A percentile compares a stretch with the other conserved stretches of the same genome.
Conservation (phyloP, 108 stramenopile genomes). For the Skeletonema grethae region DNA sequence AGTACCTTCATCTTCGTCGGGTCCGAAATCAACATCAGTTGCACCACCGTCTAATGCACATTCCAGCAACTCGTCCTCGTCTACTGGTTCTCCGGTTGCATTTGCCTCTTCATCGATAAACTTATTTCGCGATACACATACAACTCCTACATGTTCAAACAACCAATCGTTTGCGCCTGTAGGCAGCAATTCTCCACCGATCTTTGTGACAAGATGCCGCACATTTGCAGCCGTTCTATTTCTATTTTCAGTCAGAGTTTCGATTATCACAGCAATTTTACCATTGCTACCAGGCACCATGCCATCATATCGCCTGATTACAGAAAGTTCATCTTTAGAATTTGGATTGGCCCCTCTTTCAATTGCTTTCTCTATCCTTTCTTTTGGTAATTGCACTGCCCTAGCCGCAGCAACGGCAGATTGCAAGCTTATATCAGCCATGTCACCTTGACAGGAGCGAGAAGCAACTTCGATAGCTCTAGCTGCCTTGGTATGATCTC, state of each 20-base stretch:
- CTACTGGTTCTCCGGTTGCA: constrained; percentile 44
- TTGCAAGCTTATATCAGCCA: constrained; percentile 62
- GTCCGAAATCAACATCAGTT: constrained; percentile 55
- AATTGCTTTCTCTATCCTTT: constrained; percentile 67
- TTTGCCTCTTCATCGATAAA: constrained; percentile 19
- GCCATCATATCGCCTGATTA: constrained; percentile 63
- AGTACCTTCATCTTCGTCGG: constrained; percentile 11
- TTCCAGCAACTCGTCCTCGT: constrained; percentile 63
- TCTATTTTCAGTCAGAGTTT: constrained; percentile 73
- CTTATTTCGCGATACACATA: constrained; percentile 43
- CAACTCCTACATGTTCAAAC: constrained; percentile 68
- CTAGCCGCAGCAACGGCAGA: constrained; percentile 64
- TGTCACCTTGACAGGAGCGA: constrained; percentile 60
- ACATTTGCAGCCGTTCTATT: constrained; percentile 76
- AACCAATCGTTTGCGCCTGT: constrained; percentile 64
- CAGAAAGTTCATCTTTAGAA: constrained; percentile 39
- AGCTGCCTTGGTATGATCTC: constrained; percentile 58
- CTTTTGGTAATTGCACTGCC: constrained; percentile 67
- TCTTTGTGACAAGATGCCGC: constrained; percentile 58
- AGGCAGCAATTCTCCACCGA: constrained; percentile 64
- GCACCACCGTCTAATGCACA: constrained; percentile 75
- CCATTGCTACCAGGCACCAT: constrained; percentile 56
- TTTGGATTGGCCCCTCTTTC: constrained; percentile 58
- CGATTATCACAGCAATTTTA: constrained; percentile 63
- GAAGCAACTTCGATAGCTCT: constrained; percentile 60